These are phyloP conservation scores for Pseudogymnoascus sp. DNA, from an alignment of 2,329 filamentous ascomycete genomes.

Conservation along the genomic window DNA sequence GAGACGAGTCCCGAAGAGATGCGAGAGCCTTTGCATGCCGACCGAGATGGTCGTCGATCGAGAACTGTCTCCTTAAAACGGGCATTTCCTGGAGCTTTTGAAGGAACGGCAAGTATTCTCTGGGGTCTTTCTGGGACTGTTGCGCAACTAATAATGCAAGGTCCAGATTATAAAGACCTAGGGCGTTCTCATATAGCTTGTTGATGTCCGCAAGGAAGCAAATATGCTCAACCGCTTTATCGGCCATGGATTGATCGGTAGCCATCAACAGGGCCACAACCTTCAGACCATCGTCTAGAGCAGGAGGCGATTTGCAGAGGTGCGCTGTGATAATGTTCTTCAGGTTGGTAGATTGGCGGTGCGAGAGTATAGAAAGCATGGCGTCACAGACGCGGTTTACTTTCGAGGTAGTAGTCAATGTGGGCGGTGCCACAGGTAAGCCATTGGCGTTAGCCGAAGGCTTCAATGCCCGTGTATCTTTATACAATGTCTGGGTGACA, in stretches of 20 bases:
- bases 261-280: slow-evolving; percentile 68
- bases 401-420: slow-evolving; percentile 42
- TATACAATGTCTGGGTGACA: slow-evolving; percentile 88
- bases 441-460: slow-evolving; percentile 20
- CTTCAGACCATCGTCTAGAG: slow-evolving; percentile 72
- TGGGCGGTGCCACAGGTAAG: slow-evolving; percentile 20
- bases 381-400: slow-evolving; percentile 85
- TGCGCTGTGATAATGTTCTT: slow-evolving; percentile 93
- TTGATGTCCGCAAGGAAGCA: slow-evolving; percentile 96
- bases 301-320: slow-evolving; percentile 86
- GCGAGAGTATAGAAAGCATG: slow-evolving; percentile 59
- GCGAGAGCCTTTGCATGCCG: slow-evolving; percentile 67
- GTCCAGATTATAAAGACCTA: slow-evolving; percentile 87
- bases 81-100: slow-evolving; percentile 73
- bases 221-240: slow-evolving; percentile 89
- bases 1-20: slow-evolving; percentile 59
- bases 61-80: slow-evolving; percentile 62
- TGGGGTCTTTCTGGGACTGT: slow-evolving; percentile 88
- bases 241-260: slow-evolving; percentile 62
- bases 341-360: slow-evolving; percentile 54
- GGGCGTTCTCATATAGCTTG: slow-evolving; percentile 77
- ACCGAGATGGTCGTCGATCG: slow-evolving; percentile 80
- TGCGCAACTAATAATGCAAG: slow-evolving; percentile 86
- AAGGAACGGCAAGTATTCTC: slow-evolving; percentile 92
- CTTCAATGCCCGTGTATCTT: slow-evolving; percentile 59